A percentile compares a stretch with the other conserved stretches of the same genome.
Evolutionary conservation across 192 early-diverging fungal species (phyloP).

Genomic region (Geranomyces michiganensis): DNA sequence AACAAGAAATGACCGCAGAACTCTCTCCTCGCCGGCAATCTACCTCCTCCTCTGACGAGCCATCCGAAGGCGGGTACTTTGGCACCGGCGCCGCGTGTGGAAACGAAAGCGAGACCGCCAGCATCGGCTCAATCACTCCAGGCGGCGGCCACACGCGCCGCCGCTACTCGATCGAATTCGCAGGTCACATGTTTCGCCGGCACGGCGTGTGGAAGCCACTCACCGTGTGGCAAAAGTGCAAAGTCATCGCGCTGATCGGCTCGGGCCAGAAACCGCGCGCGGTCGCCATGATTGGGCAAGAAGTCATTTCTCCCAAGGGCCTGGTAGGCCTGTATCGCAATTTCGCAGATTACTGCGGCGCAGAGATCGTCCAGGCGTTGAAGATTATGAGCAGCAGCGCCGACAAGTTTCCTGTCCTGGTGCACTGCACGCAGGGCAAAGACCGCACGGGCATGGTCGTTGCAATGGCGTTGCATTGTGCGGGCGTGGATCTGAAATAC

Average conservation of each 20-base stretch:
- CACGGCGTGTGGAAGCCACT: slow-evolving; percentile 38
- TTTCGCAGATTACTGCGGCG: slow-evolving; percentile 41
- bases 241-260: slow-evolving; percentile 36
- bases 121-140: slow-evolving; percentile 3
- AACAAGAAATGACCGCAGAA: slow-evolving; percentile 9
- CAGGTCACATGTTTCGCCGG: slow-evolving; percentile 35
- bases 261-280: slow-evolving; percentile 26
- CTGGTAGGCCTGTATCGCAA: slow-evolving; percentile 47
- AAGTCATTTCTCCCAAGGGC: slow-evolving; percentile 41
- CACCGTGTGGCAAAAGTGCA: slow-evolving; percentile 27
- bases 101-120: neutral
- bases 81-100: neutral
- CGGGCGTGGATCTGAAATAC: slow-evolving; percentile 11
- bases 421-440: slow-evolving; percentile 57
- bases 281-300: slow-evolving; percentile 31
- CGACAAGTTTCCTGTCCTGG: slow-evolving; percentile 44
- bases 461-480: slow-evolving; percentile 27
- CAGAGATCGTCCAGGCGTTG: slow-evolving; percentile 40
- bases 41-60: neutral
- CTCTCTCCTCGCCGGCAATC: too few species aligned
- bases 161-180: slow-evolving; percentile 41
- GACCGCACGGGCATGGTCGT: slow-evolving; percentile 52
- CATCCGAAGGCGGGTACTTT: neutral
- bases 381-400: slow-evolving; percentile 35
- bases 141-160: neutral